Conservation (phyloP, 2,329 filamentous ascomycete genomes). For the Clonostachys rosea region DNA sequence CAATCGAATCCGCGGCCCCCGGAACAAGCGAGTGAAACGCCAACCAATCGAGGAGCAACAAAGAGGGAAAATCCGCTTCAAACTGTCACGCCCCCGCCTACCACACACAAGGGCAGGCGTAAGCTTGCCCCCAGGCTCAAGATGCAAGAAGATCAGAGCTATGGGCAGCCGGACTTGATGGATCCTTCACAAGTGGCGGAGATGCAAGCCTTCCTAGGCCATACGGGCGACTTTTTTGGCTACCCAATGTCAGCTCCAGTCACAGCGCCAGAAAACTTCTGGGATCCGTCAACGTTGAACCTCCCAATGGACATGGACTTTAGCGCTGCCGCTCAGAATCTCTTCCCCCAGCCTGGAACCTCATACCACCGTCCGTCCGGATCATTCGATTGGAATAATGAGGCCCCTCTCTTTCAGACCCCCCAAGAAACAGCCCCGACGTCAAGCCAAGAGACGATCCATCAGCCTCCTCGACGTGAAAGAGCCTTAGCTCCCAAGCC, state of each 20-base stretch:
- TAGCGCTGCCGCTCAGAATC: constrained; percentile 8
- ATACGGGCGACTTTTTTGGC: constrained; percentile 50
- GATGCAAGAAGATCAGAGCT: constrained; percentile 56
- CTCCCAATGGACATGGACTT: constrained; percentile 55
- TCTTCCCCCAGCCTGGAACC: constrained; percentile 29
- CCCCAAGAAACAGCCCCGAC: constrained; percentile 11
- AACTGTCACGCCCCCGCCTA: constrained; percentile 56
- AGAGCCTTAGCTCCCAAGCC: constrained; percentile 46
- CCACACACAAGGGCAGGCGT: constrained; percentile 48
- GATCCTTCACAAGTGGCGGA: constrained; percentile 43
- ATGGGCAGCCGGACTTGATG: constrained; percentile 45
- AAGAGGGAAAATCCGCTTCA: constrained; percentile 27
- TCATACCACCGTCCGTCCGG: constrained; percentile 38
- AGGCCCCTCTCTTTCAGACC: constrained; percentile 48
- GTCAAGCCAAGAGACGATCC: neutral
- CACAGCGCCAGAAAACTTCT: constrained; percentile 46
- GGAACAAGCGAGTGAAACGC: constrained; percentile 7
- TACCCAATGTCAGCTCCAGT: constrained; percentile 57
- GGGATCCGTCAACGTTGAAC: constrained; percentile 51
- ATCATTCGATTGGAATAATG: constrained; percentile 53
- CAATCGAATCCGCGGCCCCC: constrained; percentile 16
- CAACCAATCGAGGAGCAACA: neutral
- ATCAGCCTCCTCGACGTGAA: constrained; percentile 5
- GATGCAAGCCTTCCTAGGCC: constrained; percentile 39
- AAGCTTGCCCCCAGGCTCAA: constrained; percentile 49